Base-by-base conservation (phyloP, 2,329 filamentous ascomycete species). In the Plenodomus lindquistii region DNA sequence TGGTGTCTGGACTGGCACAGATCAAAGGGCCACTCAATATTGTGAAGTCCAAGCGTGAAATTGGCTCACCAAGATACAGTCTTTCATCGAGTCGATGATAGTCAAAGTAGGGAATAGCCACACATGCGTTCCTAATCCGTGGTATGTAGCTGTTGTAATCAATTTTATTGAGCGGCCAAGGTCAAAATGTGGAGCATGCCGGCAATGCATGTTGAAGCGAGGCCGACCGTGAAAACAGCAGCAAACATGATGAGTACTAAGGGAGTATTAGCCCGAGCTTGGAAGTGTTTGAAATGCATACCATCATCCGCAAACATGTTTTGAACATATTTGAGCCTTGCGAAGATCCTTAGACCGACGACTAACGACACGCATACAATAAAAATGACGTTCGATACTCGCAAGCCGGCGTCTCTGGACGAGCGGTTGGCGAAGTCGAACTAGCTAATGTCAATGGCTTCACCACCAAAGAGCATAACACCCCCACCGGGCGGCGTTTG, bases 251-350 rank as follows among this genome's bases (percentile, higher is more conserved):
- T 65, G 9, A 66, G 50, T 10, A 65, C 65, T 67, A 40, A 3
- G 4, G 2, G 15, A 20, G 7, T 0, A 21, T 34, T 21, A 43
- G 42, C 50, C 15, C 54, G 31, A 9, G 4, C 2, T 4, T 34
- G 17, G 2, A 36, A 24, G 22, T 10, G 22, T 8, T n/a, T 15
- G 7, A 15, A 22, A 2, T 21, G 31, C 56, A 18, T 48, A 67
- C 64, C 34, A 37, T 67, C 64, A 37, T 67, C 64, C 6, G 47
- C 18, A 37, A 65, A 67, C 15, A 67, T 48, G 35, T 59, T 58
- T 15, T 47, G 44, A 15, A 65, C 50, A 29, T 60, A 55, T 37
- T 36, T 55, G 2, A 39, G 15, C 29, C 65, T 52, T 9, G 63
- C 60, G 19, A 60, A 57, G n/a, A 66, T 41, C 11, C 65, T 57